Conservation (phyloP, 208 protist species). For the Trichomonas tenax region DNA sequence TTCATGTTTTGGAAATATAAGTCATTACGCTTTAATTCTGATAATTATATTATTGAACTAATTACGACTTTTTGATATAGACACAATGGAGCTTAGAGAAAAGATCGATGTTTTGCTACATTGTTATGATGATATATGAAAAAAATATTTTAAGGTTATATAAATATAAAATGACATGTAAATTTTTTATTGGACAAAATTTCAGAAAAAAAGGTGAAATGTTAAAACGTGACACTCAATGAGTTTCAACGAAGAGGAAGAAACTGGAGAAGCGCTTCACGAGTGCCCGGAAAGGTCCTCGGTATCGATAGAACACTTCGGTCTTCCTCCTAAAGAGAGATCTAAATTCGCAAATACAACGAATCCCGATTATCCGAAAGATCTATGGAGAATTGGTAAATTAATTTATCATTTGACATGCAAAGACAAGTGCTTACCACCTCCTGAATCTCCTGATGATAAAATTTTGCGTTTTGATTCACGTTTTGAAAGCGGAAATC, state of each 20-base stretch:
- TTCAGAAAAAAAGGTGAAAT: too few species aligned
- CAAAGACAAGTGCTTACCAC: neutral
- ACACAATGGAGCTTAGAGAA: too few species aligned
- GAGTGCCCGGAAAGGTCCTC: neutral
- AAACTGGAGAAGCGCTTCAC: neutral
- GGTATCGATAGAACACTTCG: neutral
- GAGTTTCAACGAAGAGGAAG: neutral
- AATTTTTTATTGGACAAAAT: too few species aligned
- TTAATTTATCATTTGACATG: neutral
- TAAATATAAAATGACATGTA: too few species aligned
- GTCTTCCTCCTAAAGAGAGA: neutral
- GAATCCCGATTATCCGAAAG: neutral
- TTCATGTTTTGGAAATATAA: too few species aligned
- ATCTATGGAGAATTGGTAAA: neutral
- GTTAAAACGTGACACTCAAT: neutral
- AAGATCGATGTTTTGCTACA: too few species aligned
- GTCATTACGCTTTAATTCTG: too few species aligned
- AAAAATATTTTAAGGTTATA: too few species aligned
- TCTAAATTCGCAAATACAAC: neutral
- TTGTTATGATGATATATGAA: too few species aligned
- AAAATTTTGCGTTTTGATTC: conserved; percentile 8
- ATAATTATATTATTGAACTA: too few species aligned
- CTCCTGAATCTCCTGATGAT: neutral
- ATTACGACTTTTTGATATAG: too few species aligned
- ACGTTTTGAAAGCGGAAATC: conserved; percentile 5